These are phyloP conservation scores for Thielaviopsis musarum DNA, from an alignment of 2,329 filamentous ascomycete species.

Conservation along the genomic window DNA sequence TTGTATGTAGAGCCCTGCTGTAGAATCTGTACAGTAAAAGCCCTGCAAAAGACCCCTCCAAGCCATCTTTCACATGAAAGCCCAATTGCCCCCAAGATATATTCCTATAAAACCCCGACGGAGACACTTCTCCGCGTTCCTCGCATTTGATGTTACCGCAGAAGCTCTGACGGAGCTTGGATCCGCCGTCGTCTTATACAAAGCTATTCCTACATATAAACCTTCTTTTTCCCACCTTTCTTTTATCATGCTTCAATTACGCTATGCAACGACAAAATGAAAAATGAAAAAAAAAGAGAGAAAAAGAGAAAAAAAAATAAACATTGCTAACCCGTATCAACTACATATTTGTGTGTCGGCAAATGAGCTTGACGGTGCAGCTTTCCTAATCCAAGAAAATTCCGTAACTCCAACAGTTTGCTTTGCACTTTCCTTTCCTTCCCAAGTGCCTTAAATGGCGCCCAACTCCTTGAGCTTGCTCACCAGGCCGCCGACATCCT, in stretches of 20 bases:
- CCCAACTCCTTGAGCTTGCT: slow-evolving; percentile 90
- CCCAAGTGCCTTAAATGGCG: slow-evolving; percentile 42
- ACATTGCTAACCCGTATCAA: too few species aligned
- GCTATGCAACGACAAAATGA: not conserved
- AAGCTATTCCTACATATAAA: too few species aligned
- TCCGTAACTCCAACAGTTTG: not conserved
- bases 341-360: not conserved
- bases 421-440: not conserved
- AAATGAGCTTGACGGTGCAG: not conserved
- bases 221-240: not conserved
- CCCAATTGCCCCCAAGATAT: not conserved
- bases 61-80: not conserved
- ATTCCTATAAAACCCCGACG: not conserved
- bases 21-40: too few species aligned
- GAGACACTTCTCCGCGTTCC: not conserved
- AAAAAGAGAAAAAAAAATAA: not conserved
- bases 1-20: too few species aligned
- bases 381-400: not conserved
- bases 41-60: too few species aligned
- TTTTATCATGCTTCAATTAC: not conserved
- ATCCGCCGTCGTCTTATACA: not conserved
- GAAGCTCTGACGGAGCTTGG: not conserved
- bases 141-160: not conserved
- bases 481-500: slow-evolving; percentile 91
- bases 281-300: not conserved